Conservation (phyloP, 2,329 filamentous ascomycete species). For the Pseudocercospora crystallina region DNA sequence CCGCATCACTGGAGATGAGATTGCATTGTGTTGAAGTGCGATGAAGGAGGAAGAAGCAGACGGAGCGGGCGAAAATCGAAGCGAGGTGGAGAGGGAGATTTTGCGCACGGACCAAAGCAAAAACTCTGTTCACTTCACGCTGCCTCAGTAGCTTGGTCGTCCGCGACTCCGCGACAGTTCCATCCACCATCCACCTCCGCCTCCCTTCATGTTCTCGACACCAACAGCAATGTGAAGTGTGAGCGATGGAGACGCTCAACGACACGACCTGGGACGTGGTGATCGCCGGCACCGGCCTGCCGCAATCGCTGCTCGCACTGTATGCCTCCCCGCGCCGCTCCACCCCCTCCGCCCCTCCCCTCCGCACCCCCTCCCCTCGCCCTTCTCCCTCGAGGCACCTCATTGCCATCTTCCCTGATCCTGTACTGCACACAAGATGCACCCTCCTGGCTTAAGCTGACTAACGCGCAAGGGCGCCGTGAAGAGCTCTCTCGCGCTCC, state of each 20-base stretch:
- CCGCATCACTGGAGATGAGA: constrained; percentile 22
- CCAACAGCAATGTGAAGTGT: constrained; percentile 7
- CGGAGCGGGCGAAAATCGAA: constrained; percentile 1
- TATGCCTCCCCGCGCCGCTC: constrained; percentile 38
- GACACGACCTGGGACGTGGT: constrained; percentile 54
- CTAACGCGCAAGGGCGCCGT: constrained; percentile 61
- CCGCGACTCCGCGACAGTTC: not conserved
- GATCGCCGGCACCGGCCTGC: constrained; percentile 53
- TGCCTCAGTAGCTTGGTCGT: not conserved
- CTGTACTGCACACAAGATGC: not conserved
- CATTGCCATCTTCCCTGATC: not conserved
- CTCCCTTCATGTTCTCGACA: too few species aligned
- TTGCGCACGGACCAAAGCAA: not conserved
- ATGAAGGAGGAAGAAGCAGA: constrained; percentile 25
- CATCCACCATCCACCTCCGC: not conserved
- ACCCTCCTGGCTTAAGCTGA: constrained; percentile 49
- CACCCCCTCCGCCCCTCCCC: not conserved
- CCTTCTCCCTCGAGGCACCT: too few species aligned
- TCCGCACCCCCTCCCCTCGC: not conserved
- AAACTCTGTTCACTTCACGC: constrained; percentile 2
- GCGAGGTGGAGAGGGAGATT: constrained; percentile 6
- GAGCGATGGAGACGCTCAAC: constrained; percentile 50
- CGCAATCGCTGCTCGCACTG: constrained; percentile 55
- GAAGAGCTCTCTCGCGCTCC: constrained; percentile 87
- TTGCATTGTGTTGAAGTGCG: constrained; percentile 33